phyloP scores from a whole-genome alignment of 768 basidiomycete genomes.

The Pleurotus sapidus region DNA sequence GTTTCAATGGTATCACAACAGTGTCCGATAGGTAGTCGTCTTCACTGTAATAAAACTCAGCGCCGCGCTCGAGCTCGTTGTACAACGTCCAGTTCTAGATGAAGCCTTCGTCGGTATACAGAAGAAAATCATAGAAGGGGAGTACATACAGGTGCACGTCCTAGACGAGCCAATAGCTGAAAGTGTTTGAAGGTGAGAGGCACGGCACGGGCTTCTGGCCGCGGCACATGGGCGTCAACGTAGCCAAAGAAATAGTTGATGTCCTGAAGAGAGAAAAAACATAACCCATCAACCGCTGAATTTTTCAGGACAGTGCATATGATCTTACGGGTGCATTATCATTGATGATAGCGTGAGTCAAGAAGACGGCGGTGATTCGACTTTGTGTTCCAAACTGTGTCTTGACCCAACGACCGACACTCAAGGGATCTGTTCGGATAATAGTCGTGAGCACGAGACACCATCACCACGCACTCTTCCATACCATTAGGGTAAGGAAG shows the following conservation, averaged over 20 bases:
- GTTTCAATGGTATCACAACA: conserved; percentile 12
- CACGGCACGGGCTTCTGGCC: conserved; percentile 29
- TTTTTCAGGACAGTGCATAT: conserved; percentile 1
- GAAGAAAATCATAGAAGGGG: not conserved
- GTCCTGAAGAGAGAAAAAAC: not conserved
- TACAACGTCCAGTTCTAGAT: conserved; percentile 51
- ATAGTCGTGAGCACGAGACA: conserved; percentile 4
- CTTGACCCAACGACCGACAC: conserved; percentile 61
- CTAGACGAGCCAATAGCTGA: conserved; percentile 66
- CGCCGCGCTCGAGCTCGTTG: conserved; percentile 60
- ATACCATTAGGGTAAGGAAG: conserved; percentile 59
- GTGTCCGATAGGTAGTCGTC: conserved; percentile 56
- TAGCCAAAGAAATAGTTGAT: conserved; percentile 9
- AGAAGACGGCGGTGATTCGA: conserved; percentile 60
- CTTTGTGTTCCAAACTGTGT: conserved; percentile 53
- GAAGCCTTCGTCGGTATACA: not conserved
- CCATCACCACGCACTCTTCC: conserved; percentile 10
- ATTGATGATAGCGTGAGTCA: conserved; percentile 75
- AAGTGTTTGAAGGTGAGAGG: conserved; percentile 79
- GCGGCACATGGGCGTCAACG: conserved; percentile 2
- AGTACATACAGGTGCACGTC: conserved; percentile 53
- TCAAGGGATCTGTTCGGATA: conserved; percentile 42
- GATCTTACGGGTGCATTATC: conserved; percentile 45
- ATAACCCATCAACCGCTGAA: not conserved
- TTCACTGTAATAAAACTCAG: conserved; percentile 68